Conservation (phyloP, 805 yeast genomes). For the Saccharomycopsis amapae region DNA sequence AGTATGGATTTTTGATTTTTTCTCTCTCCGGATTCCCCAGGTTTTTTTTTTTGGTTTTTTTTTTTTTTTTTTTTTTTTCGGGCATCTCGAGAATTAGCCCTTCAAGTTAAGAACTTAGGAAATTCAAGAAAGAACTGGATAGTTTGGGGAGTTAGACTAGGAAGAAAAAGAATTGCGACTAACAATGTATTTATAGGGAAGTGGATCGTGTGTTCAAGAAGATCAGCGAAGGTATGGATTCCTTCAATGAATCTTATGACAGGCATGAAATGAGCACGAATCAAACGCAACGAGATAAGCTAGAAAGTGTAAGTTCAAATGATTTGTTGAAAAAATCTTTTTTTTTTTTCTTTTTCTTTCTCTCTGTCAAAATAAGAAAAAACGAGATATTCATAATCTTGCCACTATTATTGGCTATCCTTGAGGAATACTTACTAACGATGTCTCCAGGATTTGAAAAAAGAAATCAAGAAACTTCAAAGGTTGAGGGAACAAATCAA, state of each 20-base stretch:
- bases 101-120: too few species aligned
- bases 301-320: slow-evolving; percentile 41
- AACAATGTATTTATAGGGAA: slow-evolving; percentile 32
- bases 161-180: background rate
- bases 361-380: background rate
- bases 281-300: slow-evolving; percentile 84
- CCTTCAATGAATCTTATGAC: slow-evolving; percentile 49
- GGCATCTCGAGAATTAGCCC: too few species aligned
- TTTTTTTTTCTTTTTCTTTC: background rate
- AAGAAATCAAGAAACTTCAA: slow-evolving; percentile 91
- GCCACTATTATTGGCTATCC: too few species aligned
- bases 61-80: too few species aligned
- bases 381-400: background rate
- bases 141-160: background rate
- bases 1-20: too few species aligned
- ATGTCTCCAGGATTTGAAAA: slow-evolving; percentile 44
- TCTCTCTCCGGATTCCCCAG: too few species aligned
- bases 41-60: too few species aligned
- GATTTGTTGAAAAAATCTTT: background rate
- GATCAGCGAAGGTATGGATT: slow-evolving; percentile 48
- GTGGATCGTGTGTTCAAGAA: slow-evolving; percentile 58
- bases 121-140: too few species aligned
- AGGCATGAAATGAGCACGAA: slow-evolving; percentile 48
- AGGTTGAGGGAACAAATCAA: slow-evolving; percentile 91
- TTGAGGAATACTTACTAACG: background rate